A percentile compares a stretch with the other conserved stretches of the same genome.
Evolutionary conservation across 148 eudicot genomes (phyloP).

Genomic region (Rhododendron simsii): DNA sequence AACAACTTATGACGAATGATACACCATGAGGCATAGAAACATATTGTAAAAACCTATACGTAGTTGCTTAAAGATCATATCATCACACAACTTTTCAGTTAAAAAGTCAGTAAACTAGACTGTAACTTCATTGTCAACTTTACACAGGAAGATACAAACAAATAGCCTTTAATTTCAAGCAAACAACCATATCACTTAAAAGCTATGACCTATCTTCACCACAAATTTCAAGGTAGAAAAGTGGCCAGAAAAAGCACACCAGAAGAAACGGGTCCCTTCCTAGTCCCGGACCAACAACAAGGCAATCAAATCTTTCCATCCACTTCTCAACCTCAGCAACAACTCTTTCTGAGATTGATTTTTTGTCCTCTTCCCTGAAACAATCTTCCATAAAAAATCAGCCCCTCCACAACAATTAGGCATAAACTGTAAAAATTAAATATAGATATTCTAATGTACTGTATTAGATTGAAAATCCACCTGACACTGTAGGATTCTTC

Average conservation of each 20-base stretch:
- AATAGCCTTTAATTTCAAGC: background rate
- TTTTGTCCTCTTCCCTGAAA: slow-evolving; percentile 73
- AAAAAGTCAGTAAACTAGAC: background rate
- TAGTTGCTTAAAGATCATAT: background rate
- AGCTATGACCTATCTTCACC: background rate
- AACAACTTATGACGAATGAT: background rate
- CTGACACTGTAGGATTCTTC: slow-evolving; percentile 91
- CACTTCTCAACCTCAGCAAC: slow-evolving; percentile 78
- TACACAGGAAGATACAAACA: background rate
- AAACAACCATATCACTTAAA: background rate
- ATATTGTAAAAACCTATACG: background rate
- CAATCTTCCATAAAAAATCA: background rate
- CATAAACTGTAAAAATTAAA: background rate
- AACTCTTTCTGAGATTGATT: slow-evolving; percentile 43
- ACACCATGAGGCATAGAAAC: background rate
- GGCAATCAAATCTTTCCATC: slow-evolving; percentile 97
- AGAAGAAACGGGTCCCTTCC: slow-evolving; percentile 97
- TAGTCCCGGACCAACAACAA: slow-evolving; percentile 97
- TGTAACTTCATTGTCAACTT: background rate
- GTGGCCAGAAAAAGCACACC: slow-evolving; percentile 36
- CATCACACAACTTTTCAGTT: background rate
- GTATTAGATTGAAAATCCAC: slow-evolving; percentile 22
- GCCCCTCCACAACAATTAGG: background rate
- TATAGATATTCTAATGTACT: background rate
- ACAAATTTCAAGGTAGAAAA: background rate